Evolutionary conservation across 805 yeast species (phyloP).

Genomic region (Hanseniaspora singularis): DNA sequence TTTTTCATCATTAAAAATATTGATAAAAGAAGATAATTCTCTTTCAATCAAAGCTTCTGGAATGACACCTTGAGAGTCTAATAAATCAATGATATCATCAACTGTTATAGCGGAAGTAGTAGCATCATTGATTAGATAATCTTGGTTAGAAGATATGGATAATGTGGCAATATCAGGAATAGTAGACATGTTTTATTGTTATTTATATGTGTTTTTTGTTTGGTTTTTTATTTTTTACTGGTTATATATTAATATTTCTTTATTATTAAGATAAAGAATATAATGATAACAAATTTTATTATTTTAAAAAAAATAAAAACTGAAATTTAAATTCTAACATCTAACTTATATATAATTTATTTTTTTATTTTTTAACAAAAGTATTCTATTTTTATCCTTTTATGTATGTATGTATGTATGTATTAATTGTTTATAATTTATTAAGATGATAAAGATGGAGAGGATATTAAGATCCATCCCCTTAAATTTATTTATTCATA

Average conservation of each 20-base stretch:
- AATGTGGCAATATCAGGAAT: slow-evolving; percentile 32
- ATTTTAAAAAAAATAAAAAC: no score
- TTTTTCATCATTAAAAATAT: slow-evolving; percentile 46
- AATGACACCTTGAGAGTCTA: slow-evolving; percentile 76
- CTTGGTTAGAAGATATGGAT: slow-evolving; percentile 39
- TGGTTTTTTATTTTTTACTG: neutral
- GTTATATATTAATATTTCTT: neutral
- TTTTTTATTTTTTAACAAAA: no score
- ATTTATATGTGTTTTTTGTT: neutral
- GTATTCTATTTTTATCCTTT: no score
- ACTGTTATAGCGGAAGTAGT: slow-evolving; percentile 71
- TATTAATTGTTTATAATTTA: no score
- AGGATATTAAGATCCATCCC: no score
- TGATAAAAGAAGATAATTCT: slow-evolving; percentile 85
- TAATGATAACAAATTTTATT: no score
- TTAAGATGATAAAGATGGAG: no score
- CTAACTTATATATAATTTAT: no score
- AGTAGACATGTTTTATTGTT: neutral
- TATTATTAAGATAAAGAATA: no score
- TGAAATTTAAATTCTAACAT: no score
- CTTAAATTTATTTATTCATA: no score
- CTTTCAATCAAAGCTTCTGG: slow-evolving; percentile 77
- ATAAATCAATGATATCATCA: slow-evolving; percentile 65
- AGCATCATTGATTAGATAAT: slow-evolving; percentile 66
- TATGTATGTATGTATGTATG: no score